Evolutionary conservation across 2,329 filamentous ascomycete genomes (phyloP).

Genomic region (Davidsoniella australis): DNA sequence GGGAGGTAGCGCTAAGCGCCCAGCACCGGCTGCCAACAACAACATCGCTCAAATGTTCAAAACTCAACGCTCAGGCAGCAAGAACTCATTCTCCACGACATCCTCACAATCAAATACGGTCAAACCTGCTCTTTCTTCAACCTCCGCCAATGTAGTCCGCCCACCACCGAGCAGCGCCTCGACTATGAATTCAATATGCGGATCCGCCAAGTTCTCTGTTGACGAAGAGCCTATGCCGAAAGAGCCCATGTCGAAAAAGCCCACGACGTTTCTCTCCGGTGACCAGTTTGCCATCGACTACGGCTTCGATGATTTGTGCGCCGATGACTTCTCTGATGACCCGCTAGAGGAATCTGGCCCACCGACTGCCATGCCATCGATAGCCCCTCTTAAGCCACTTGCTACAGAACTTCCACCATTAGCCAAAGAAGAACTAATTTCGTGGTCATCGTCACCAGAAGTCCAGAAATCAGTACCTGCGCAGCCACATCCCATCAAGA

Average conservation of each 20-base stretch:
- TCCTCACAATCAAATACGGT: background rate
- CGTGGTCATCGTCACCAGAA: conserved; percentile 2
- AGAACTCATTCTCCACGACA: background rate
- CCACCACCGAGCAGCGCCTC: conserved; percentile 3
- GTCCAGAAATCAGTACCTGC: background rate
- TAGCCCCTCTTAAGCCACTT: background rate
- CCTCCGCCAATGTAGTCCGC: background rate
- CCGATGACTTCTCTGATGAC: conserved; percentile 12
- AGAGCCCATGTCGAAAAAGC: background rate
- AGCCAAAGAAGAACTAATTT: background rate
- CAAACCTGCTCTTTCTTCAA: background rate
- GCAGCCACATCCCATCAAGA: background rate
- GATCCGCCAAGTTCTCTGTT: conserved; percentile 2
- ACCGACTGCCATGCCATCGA: conserved; percentile 4
- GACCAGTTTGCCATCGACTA: conserved; percentile 10
- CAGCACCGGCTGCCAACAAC: conserved; percentile 3
- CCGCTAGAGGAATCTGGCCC: conserved; percentile 8
- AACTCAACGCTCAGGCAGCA: background rate
- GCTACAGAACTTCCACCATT: conserved; percentile 5
- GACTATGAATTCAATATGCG: conserved; percentile 7
- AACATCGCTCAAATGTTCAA: conserved; percentile 10
- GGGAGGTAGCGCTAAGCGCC: background rate
- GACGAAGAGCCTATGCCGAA: background rate
- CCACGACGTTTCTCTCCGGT: background rate
- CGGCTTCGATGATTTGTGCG: conserved; percentile 11